Evolutionary conservation across 495 filamentous ascomycete genomes (phyloP), one percentile per base, ranked within the genome.

Genomic region (Usnea hakonensis): DNA sequence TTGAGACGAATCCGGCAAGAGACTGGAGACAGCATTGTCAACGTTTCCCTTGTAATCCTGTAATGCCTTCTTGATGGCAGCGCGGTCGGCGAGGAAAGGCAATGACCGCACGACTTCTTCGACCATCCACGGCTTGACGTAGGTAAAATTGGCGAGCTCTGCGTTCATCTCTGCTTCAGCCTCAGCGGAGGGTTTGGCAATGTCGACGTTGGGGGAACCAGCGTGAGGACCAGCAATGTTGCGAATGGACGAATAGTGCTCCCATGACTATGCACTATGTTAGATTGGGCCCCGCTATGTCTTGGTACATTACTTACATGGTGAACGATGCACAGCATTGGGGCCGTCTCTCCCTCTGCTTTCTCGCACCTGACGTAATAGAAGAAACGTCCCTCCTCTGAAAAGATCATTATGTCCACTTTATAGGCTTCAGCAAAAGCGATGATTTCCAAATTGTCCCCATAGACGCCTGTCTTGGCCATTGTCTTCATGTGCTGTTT

Each of bases 191-290:
- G 72, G 67, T 56, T 65, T 63, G 26, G 64, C 68, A 21, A 65
- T 70, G 32, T 59, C 62, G 52, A 84, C 76, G 32, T 71, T 67
- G 14, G 85, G 83, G 38, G 75, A 67, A 26, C 85, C 88, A 28
- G 74, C 76, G 69, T 86, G 83, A 10, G 82, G 81, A 14, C 84
- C 85, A 60, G 81, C 68, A 21, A 83, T 71, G 64, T 84, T 82
- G 57, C 86, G 82, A 62, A 90, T 82, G 1, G 88, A 90, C 4
- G 86, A 88, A 70, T 88, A 91, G 70, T 91, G 88, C 68, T 90
- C 84, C 75, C 85, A 90, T 57, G 70, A 73, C 83, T 85, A 69
- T 55, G 55, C 23, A 48, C 13, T 36, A 16, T 37, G 36, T 72
- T 33, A 67, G 68, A 44, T 36, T 10, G 17, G 35, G 23, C 19